Evolutionary conservation across 164 flowering plant genomes (phyloP).

Genomic region (Annona squamosa): DNA sequence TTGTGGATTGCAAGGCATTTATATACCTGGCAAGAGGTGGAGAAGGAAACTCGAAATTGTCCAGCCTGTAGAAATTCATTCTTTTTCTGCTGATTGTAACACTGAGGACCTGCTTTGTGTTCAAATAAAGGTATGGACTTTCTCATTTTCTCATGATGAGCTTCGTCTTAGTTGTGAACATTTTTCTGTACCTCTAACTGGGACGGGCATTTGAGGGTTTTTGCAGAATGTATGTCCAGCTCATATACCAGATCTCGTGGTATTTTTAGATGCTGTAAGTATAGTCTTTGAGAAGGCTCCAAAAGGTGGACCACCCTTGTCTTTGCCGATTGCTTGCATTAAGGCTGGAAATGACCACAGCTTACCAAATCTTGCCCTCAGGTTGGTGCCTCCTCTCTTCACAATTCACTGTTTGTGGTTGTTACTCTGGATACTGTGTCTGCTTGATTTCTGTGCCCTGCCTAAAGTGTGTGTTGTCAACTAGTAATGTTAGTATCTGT

Average conservation of each 20-base stretch:
- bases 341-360: slow-evolving; percentile 74
- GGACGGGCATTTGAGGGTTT: neutral
- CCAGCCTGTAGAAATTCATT: slow-evolving; percentile 78
- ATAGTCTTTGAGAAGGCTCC: slow-evolving; percentile 85
- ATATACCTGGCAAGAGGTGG: slow-evolving; percentile 91
- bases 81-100: slow-evolving; percentile 87
- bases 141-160: slow-evolving; percentile 2
- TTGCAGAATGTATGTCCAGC: slow-evolving; percentile 87
- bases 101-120: slow-evolving; percentile 92
- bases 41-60: slow-evolving; percentile 81
- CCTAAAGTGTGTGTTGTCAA: no score
- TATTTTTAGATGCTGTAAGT: slow-evolving; percentile 79
- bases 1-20: slow-evolving; percentile 92
- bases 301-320: slow-evolving; percentile 56
- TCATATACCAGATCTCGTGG: slow-evolving; percentile 67
- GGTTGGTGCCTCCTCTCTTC: slow-evolving; percentile 35
- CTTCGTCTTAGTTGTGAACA: neutral
- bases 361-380: slow-evolving; percentile 83
- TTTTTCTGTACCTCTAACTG: neutral
- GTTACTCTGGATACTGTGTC: neutral
- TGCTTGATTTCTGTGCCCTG: neutral
- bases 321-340: slow-evolving; percentile 78
- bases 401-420: neutral
- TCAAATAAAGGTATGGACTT: slow-evolving; percentile 68
- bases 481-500: neutral